Base-by-base conservation (phyloP, 441 rosid species). In the Biscutella laevigata region DNA sequence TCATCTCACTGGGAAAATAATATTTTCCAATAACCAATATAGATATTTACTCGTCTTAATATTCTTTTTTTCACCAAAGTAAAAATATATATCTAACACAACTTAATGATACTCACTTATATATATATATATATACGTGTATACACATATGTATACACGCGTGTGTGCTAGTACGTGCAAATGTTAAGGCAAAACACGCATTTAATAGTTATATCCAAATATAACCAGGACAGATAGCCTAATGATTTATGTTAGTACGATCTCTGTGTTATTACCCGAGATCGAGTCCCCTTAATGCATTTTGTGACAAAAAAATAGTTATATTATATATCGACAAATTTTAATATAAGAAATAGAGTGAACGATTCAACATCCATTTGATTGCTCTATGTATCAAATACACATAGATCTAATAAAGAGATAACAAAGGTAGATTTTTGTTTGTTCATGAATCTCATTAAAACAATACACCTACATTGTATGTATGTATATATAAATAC, bases 381-480 rank as follows among this genome's bases (percentile, higher is more conserved):
- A 64, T 36, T 53, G 37, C 11, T 22, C 4, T 47, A 21, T 30
- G 4, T 35, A 51, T 13, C 14, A 12, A 49, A 40, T 39, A 42
- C 9, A 39, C 15, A 36, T 44, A 53, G 34, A 14, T 36, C 17
- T n/a, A n/a, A n/a, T 21, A 54, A 40, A 48, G 19, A 48, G 42
- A 34, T n/a, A 49, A 48, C 27, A 50, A 51, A 42, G 53, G 13
- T 26, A 6, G 7, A n/a, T 13, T 30, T 39, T 51, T 37, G 14
- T 40, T 5, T n/a, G 24, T 13, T 37, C 56, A 34, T 45, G 47
- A 53, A 40, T 30, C 48, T 48, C 24, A 62, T n/a, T n/a, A n/a
- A n/a, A n/a, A n/a, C n/a, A n/a, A n/a, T n/a, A n/a, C n/a, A n/a
- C 62, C 60, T 53, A 61, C 67, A 47, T 61, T 52, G 60, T 53